These are phyloP conservation scores for Neofusicoccum laricinum DNA, from an alignment of 2,329 filamentous ascomycete species.

Conservation along the genomic window DNA sequence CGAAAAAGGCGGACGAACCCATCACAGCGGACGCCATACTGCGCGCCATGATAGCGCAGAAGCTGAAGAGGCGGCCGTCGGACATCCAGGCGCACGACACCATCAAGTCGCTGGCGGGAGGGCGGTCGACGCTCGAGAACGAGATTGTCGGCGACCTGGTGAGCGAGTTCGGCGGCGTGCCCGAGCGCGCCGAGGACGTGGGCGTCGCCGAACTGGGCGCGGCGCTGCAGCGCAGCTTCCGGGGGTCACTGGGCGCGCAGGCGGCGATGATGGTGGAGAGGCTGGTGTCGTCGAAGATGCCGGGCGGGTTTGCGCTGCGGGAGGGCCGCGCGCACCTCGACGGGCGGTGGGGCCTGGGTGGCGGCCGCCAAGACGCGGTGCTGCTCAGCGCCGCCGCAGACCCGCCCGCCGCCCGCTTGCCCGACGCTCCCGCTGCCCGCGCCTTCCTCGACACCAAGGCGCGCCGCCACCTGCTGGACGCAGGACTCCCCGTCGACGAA, in stretches of 20 bases:
- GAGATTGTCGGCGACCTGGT: slow-evolving; percentile 44
- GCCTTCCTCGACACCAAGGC: slow-evolving; percentile 18
- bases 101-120: slow-evolving; percentile 34
- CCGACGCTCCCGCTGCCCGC: slow-evolving; percentile 18
- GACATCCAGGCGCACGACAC: slow-evolving; percentile 28
- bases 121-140: slow-evolving; percentile 45
- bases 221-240: slow-evolving; percentile 28
- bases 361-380: slow-evolving; percentile 20
- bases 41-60: slow-evolving; percentile 28
- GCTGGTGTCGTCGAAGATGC: slow-evolving; percentile 19
- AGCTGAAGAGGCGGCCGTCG: slow-evolving; percentile 27
- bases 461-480: slow-evolving; percentile 12
- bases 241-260: slow-evolving; percentile 31
- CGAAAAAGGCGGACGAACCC: slow-evolving; percentile 18
- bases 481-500: not conserved
- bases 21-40: slow-evolving; percentile 26
- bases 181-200: slow-evolving; percentile 41
- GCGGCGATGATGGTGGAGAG: slow-evolving; percentile 20
- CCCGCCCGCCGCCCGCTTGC: slow-evolving; percentile 19
- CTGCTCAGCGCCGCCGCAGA: slow-evolving; percentile 17
- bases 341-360: slow-evolving; percentile 17
- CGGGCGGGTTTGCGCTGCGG: slow-evolving; percentile 18
- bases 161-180: slow-evolving; percentile 40
- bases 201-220: slow-evolving; percentile 32
- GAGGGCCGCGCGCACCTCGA: slow-evolving; percentile 18